Conservation (phyloP, 2,329 filamentous ascomycete species). For the Bisporella sp. region DNA sequence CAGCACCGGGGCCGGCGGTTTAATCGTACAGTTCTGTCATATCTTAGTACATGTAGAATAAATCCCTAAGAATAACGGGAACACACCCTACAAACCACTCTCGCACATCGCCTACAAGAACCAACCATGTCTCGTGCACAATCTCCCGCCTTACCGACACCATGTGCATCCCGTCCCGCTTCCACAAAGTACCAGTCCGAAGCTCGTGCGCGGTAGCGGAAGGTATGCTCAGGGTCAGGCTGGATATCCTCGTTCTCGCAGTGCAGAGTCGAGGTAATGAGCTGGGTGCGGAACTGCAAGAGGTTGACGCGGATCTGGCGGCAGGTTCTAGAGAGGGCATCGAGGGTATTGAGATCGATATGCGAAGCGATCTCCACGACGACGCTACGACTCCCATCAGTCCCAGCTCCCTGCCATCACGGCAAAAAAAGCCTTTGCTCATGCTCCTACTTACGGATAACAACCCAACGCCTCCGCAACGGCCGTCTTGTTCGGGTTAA, state of each 20-base stretch:
- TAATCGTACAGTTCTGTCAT: conserved; percentile 78
- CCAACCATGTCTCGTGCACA: conserved; percentile 86
- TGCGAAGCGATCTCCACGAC: conserved; percentile 66
- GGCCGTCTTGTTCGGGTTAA: conserved; percentile 46
- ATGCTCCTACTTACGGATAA: conserved; percentile 52
- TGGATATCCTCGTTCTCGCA: conserved; percentile 65
- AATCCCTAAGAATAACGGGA: background rate
- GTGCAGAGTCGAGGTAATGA: conserved; percentile 69
- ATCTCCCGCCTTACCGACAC: conserved; percentile 61
- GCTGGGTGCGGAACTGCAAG: conserved; percentile 67
- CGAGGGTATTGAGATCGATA: conserved; percentile 82
- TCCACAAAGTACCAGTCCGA: conserved; percentile 55
- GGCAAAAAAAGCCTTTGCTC: background rate
- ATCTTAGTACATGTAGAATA: conserved; percentile 42
- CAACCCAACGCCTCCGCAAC: conserved; percentile 57
- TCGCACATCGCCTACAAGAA: conserved; percentile 72
- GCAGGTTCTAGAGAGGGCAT: conserved; percentile 76
- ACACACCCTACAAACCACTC: conserved; percentile 74
- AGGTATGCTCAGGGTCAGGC: conserved; percentile 47
- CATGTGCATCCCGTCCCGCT: conserved; percentile 36
- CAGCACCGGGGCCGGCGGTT: conserved; percentile 62
- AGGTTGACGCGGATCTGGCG: conserved; percentile 72
- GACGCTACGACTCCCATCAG: conserved; percentile 47
- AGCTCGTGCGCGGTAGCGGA: conserved; percentile 50
- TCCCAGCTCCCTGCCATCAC: background rate